These are phyloP conservation scores for Ustilago curta DNA, from an alignment of 1,284 basidiomycete species.

Conservation along the genomic window DNA sequence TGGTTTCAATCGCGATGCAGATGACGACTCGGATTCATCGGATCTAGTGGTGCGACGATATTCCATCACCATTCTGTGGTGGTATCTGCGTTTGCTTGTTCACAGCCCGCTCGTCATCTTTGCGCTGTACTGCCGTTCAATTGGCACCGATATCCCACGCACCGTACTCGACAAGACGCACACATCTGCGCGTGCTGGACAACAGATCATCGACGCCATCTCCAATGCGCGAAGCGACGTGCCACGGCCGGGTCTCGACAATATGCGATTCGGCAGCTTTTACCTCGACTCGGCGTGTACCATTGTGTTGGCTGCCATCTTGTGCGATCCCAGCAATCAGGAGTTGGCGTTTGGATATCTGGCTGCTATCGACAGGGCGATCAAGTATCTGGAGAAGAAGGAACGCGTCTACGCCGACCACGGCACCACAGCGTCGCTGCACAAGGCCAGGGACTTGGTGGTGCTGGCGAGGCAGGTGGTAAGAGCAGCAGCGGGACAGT, in stretches of 20 bases:
- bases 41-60: constrained; percentile 49
- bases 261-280: constrained; percentile 50
- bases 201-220: constrained; percentile 49
- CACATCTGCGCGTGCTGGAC: constrained; percentile 33
- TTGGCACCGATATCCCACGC: constrained; percentile 36
- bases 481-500: constrained; percentile 34
- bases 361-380: constrained; percentile 43
- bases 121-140: constrained; percentile 49
- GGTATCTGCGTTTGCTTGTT: constrained; percentile 48
- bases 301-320: constrained; percentile 40
- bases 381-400: constrained; percentile 50
- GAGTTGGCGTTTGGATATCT: constrained; percentile 44
- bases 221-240: constrained; percentile 36
- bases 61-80: constrained; percentile 43
- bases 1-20: constrained; percentile 30
- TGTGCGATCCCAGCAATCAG: constrained; percentile 50
- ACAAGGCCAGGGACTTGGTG: constrained; percentile 48
- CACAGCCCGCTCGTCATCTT: constrained; percentile 47
- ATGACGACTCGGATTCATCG: constrained; percentile 41
- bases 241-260: constrained; percentile 43
- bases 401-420: constrained; percentile 46
- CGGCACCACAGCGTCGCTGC: constrained; percentile 44
- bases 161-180: constrained; percentile 43
- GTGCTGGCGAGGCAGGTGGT: constrained; percentile 47
- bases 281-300: constrained; percentile 50